phyloP scores from a whole-genome alignment of 2,329 filamentous ascomycete species.

The Cladosporium austrohemisphaericum region DNA sequence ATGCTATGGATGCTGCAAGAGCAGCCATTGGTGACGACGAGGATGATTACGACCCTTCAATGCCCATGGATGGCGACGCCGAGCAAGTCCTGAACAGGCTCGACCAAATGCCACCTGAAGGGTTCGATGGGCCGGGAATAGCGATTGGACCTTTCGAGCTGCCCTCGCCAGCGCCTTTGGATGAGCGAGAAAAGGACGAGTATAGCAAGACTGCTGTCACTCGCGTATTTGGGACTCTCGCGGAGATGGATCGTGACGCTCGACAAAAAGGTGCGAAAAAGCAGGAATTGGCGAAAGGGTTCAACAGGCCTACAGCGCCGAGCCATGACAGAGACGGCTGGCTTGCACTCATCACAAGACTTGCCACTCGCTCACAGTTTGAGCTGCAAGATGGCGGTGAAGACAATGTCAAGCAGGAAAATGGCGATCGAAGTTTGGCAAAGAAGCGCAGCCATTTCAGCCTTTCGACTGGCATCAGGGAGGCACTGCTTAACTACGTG shows the following conservation, averaged over 20 bases:
- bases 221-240: constrained; percentile 75
- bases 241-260: constrained; percentile 64
- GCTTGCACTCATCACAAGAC: constrained; percentile 79
- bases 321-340: constrained; percentile 84
- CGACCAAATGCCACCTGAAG: constrained; percentile 59
- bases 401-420: constrained; percentile 51
- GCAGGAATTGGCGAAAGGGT: constrained; percentile 55
- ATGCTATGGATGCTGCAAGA: constrained; percentile 29
- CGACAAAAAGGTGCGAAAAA: constrained; percentile 50
- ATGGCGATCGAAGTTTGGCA: constrained; percentile 34
- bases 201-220: constrained; percentile 71
- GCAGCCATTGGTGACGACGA: constrained; percentile 58
- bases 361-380: constrained; percentile 74
- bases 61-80: constrained; percentile 69
- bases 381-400: constrained; percentile 57
- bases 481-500: constrained; percentile 77
- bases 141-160: constrained; percentile 74
- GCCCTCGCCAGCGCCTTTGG: constrained; percentile 70
- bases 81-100: constrained; percentile 76
- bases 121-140: constrained; percentile 35
- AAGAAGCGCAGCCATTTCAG: constrained; percentile 38
- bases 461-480: constrained; percentile 69
- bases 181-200: constrained; percentile 65
- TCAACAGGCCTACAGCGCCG: constrained; percentile 64
- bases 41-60: constrained; percentile 90